Evolutionary conservation across 495 filamentous ascomycete species (phyloP).

Genomic region (Tuber magnatum): DNA sequence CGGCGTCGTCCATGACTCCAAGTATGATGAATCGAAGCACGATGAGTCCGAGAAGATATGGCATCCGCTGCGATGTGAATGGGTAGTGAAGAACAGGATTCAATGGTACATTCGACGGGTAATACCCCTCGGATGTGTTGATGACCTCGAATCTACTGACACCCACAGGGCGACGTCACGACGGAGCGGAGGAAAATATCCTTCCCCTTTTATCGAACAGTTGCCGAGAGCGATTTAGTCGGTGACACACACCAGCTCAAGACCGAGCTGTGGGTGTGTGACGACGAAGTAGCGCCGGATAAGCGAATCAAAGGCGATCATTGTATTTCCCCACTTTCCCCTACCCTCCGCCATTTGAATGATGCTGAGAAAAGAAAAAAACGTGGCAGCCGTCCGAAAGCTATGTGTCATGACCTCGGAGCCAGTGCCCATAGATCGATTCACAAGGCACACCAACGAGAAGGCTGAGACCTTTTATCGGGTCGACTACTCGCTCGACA

Average conservation of each 20-base stretch:
- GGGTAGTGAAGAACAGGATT: conserved; percentile 40
- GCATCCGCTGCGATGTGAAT: conserved; percentile 38
- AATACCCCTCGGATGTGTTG: not conserved
- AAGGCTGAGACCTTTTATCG: conserved; percentile 37
- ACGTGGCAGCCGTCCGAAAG: conserved; percentile 29
- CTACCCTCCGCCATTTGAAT: not conserved
- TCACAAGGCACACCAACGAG: conserved; percentile 38
- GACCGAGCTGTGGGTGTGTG: conserved; percentile 41
- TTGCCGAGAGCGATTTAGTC: conserved; percentile 32
- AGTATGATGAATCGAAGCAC: conserved; percentile 35
- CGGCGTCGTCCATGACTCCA: conserved; percentile 43
- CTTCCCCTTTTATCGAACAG: conserved; percentile 43
- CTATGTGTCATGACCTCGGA: conserved; percentile 40
- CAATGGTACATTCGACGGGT: conserved; percentile 45
- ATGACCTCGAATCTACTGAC: not conserved
- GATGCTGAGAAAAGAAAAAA: not conserved
- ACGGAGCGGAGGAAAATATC: conserved; percentile 41
- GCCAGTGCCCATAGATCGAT: conserved; percentile 35
- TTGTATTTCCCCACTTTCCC: not conserved
- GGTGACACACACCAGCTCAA: conserved; percentile 37
- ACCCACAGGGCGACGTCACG: conserved; percentile 43
- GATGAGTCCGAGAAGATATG: conserved; percentile 32
- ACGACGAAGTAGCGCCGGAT: conserved; percentile 36
- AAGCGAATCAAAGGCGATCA: conserved; percentile 19
- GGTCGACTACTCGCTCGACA: conserved; percentile 39